Conservation (phyloP, 495 filamentous ascomycete genomes). For the Neurospora tetraspora region DNA sequence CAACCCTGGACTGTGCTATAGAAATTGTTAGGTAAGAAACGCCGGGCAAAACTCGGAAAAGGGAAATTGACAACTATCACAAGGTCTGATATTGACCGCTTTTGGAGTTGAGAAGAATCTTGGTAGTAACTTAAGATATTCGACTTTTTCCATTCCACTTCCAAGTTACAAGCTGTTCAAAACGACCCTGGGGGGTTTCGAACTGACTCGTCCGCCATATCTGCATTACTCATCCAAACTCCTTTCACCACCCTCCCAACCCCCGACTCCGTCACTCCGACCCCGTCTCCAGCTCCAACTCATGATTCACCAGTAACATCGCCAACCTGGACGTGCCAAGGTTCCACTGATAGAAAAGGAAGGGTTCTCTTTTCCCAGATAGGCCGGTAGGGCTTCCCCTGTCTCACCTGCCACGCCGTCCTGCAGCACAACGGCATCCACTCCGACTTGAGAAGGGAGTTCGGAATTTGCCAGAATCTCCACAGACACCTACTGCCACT, state of each 20-base stretch:
- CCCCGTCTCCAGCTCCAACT: neutral
- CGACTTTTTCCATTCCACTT: neutral
- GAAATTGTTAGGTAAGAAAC: neutral
- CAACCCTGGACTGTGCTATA: neutral
- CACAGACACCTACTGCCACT: neutral
- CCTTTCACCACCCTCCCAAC: neutral
- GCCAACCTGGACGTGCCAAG: neutral
- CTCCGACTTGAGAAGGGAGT: neutral
- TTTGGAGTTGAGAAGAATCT: neutral
- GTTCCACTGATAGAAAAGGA: neutral
- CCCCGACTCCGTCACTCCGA: neutral
- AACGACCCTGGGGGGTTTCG: neutral
- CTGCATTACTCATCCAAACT: neutral
- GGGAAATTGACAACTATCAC: neutral
- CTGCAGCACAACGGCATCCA: neutral
- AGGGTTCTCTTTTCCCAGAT: neutral
- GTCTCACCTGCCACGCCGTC: neutral
- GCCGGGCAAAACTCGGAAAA: neutral
- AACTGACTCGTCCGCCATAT: neutral
- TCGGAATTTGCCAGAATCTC: neutral
- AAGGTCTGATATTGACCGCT: neutral
- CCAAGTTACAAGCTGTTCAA: neutral
- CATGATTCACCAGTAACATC: neutral
- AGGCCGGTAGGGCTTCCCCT: neutral
- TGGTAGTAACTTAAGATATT: neutral